Evolutionary conservation across 768 basidiomycete genomes (phyloP).

Genomic region (Russula sp.): DNA sequence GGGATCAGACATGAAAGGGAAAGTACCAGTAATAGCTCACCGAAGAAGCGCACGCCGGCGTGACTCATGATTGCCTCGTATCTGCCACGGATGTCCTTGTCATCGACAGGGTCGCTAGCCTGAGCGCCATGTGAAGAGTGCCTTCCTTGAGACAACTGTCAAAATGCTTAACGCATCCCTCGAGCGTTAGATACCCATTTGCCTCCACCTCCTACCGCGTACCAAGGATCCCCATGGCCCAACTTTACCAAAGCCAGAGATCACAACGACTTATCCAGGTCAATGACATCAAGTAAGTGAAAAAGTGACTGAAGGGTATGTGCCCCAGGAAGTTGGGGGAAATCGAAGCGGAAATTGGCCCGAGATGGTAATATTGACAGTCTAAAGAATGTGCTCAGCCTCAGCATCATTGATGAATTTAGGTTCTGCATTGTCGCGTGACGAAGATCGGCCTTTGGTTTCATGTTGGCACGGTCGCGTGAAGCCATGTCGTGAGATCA

Average conservation of each 20-base stretch:
- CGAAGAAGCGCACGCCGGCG: constrained; percentile 90
- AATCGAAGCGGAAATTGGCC: constrained; percentile 96
- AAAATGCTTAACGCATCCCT: constrained; percentile 98
- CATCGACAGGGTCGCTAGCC: constrained; percentile 89
- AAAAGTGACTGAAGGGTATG: too few species aligned
- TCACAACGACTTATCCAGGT: constrained; percentile 84
- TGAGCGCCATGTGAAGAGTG: constrained; percentile 87
- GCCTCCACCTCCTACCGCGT: constrained; percentile 99
- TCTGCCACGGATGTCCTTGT: constrained; percentile 91
- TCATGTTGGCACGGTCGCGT: constrained; percentile 77
- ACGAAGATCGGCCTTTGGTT: constrained; percentile 87
- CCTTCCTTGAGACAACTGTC: constrained; percentile 94
- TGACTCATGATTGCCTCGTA: constrained; percentile 99
- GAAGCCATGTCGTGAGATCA: constrained; percentile 90
- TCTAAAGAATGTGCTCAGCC: constrained; percentile 89
- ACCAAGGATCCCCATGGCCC: constrained; percentile 96
- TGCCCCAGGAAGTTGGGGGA: constrained; percentile 78
- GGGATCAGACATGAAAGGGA: constrained; percentile 8
- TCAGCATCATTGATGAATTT: constrained; percentile 85
- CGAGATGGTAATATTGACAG: constrained; percentile 90
- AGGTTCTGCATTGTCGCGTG: constrained; percentile 94
- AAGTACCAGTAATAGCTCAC: constrained; percentile 41
- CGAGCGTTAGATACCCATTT: constrained; percentile 89
- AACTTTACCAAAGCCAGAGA: constrained; percentile 96
- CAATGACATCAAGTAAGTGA: too few species aligned